Conservation (phyloP, 805 yeast species). For the Ogataea sp. region DNA sequence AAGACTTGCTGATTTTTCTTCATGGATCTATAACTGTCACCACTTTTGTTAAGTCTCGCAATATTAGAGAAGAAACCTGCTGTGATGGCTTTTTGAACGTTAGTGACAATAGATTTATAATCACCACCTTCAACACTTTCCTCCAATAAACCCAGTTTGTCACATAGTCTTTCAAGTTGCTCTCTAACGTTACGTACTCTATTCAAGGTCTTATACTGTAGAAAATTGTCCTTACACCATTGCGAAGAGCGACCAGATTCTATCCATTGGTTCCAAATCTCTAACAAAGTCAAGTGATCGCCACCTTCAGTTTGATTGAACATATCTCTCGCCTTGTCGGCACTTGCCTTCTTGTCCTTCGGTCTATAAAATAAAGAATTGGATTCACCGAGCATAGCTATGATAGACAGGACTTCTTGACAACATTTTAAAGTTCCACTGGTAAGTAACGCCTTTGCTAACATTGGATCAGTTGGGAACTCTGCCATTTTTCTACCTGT, state of each 20-base stretch:
- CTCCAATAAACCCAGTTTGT: conserved; percentile 37
- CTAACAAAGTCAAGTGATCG: conserved; percentile 72
- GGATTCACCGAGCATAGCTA: conserved; percentile 79
- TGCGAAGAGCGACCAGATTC: conserved; percentile 55
- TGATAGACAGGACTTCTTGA: conserved; percentile 61
- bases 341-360: conserved; percentile 54
- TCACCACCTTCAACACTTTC: conserved; percentile 22
- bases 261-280: conserved; percentile 72
- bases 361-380: conserved; percentile 66
- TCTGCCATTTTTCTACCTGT: conserved; percentile 83
- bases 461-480: conserved; percentile 87
- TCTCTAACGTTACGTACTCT: conserved; percentile 63
- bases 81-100: conserved; percentile 47
- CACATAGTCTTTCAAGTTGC: conserved; percentile 59
- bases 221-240: conserved; percentile 82
- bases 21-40: conserved; percentile 61
- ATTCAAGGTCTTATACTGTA: conserved; percentile 66
- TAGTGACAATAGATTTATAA: conserved; percentile 15
- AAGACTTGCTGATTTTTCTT: conserved; percentile 65
- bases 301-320: conserved; percentile 50
- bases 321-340: conserved; percentile 52
- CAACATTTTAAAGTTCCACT: conserved; percentile 57
- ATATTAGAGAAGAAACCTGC: conserved; percentile 66
- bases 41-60: conserved; percentile 50
- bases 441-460: conserved; percentile 65